Evolutionary conservation across 179 eudicot species (phyloP), one percentile per base, ranked within the genome.

Genomic region (Vitellaria paradoxa): DNA sequence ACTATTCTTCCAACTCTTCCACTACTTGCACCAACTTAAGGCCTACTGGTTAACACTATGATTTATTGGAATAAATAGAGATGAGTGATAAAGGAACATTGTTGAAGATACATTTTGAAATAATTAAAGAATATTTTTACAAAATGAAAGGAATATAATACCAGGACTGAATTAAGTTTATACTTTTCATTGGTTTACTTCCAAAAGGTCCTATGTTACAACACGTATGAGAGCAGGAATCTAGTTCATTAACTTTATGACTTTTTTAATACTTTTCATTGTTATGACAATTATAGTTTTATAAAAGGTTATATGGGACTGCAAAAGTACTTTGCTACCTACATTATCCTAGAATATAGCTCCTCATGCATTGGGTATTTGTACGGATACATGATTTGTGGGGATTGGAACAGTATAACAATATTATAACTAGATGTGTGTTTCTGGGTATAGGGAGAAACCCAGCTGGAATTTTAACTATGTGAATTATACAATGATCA

Each of bases 1-100:
- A 96, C 81, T 70, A 96, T 85, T 69, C 93, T 88, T 53, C 91
- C 98, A 65, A 93, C 95, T 81, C 84, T 88, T 74, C 89, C 87
- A 52, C 83, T 94, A 46, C 99, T 97, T 93, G 53, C 46, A 77
- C 61, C 49, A 47, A 26, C 52, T 30, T 30, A 2, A 30, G 37
- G 37, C 1, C 2, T 92, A 84, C 37, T 30, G 2, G 37, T 30
- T 30, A 2, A 30, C 37, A 30, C 37, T 30, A 30, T 30, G 37
- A 18, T 78, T 62, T 62, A 94, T 96, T 21, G 98, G 98, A 1
- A 96, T 94, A 59, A 65, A 40, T 23, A 26, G 76, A 49, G 12
- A 15, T 24, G 40, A 18, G 6, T 74, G 56, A 74, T 61, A 15
- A 21, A 49, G 24, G 8, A 76, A 49, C n/a, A n/a, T n/a, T 52